Conservation (phyloP, 257 asterid species). For the Parsonsia alboflavescens region DNA sequence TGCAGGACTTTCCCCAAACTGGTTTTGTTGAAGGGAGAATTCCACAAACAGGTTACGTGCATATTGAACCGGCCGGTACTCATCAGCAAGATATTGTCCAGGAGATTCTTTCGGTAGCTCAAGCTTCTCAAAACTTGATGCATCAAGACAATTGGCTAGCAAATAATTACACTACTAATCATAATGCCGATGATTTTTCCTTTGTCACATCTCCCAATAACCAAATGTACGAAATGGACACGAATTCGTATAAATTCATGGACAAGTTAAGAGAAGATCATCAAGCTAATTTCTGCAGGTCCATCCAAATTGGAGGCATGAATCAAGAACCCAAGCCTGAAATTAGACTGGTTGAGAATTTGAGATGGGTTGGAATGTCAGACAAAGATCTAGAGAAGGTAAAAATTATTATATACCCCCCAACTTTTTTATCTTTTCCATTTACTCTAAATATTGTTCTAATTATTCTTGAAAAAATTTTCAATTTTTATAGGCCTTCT, state of each 20-base stretch:
- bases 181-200: conserved; percentile 52
- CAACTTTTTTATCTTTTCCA: not conserved
- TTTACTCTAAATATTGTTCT: not conserved
- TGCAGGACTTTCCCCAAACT: conserved; percentile 50
- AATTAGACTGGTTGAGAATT: conserved; percentile 45
- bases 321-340: conserved; percentile 42
- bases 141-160: conserved; percentile 51
- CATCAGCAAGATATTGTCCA: conserved; percentile 55
- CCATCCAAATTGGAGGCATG: conserved; percentile 44
- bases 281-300: conserved; percentile 16
- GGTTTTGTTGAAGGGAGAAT: conserved; percentile 33
- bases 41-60: conserved; percentile 24
- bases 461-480: not conserved
- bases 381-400: conserved; percentile 41
- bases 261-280: conserved; percentile 35
- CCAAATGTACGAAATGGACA: conserved; percentile 38
- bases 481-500: conserved; percentile 22
- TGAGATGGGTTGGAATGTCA: conserved; percentile 45
- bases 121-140: conserved; percentile 69
- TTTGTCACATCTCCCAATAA: conserved; percentile 32
- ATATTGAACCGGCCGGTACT: conserved; percentile 20
- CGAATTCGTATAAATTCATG: conserved; percentile 23
- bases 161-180: conserved; percentile 10
- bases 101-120: conserved; percentile 79
- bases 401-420: not conserved